Conservation (phyloP, 176 grass and related monocot genomes). For the Paspalum vaginatum region DNA sequence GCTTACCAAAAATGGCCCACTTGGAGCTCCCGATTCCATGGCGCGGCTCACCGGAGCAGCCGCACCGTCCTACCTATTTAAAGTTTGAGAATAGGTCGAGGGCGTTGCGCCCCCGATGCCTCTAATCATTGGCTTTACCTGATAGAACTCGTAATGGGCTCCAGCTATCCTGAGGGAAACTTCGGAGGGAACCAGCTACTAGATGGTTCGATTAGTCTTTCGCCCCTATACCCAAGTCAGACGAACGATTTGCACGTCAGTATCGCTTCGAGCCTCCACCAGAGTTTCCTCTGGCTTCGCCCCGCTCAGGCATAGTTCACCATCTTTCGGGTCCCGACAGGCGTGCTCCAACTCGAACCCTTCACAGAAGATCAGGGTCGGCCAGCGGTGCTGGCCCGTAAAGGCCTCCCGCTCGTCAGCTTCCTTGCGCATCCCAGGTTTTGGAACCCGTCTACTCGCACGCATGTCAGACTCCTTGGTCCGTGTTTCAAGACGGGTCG, state of each 20-base stretch:
- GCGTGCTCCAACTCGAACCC: conserved; percentile 84
- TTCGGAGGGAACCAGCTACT: conserved; percentile 72
- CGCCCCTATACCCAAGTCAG: conserved; percentile 71
- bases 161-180: conserved; percentile 63
- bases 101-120: conserved; percentile 21
- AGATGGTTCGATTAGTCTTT: conserved; percentile 87
- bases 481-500: conserved; percentile 69
- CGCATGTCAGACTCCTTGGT: conserved; percentile 70
- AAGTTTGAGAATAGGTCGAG: too few relatives aligned
- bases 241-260: conserved; percentile 61
- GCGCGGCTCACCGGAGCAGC: neutral
- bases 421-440: conserved; percentile 10
- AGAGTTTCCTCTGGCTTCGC: conserved; percentile 79
- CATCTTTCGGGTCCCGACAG: conserved; percentile 69
- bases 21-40: conserved; percentile 47
- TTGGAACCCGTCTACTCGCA: neutral
- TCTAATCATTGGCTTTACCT: conserved; percentile 84
- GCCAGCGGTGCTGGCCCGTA: conserved; percentile 42
- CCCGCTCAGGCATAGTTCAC: conserved; percentile 70
- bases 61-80: too few relatives aligned
- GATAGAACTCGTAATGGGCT: conserved; percentile 61
- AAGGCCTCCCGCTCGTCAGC: neutral
- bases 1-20: conserved; percentile 73
- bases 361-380: conserved; percentile 67
- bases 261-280: conserved; percentile 70